phyloP scores from a whole-genome alignment of 345 rosid species.

The Brassica nigra region DNA sequence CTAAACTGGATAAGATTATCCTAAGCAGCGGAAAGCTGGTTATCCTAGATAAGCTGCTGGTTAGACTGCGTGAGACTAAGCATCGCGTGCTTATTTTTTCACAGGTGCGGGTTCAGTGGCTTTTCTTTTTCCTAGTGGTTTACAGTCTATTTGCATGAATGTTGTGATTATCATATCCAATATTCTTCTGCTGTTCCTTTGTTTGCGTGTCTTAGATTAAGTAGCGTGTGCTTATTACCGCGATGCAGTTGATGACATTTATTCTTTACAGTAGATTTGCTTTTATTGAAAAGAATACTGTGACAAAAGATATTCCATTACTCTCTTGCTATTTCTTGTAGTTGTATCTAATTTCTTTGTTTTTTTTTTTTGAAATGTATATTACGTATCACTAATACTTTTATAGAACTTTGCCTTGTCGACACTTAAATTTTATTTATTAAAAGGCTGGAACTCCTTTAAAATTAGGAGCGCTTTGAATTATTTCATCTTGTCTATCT shows the following conservation, averaged over 20 bases:
- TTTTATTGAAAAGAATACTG: neutral
- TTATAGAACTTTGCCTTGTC: conserved; percentile 17
- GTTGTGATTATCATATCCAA: conserved; percentile 5
- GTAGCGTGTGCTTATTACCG: conserved; percentile 69
- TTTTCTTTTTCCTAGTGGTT: conserved; percentile 12
- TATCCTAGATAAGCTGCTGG: conserved; percentile 94
- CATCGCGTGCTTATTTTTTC: conserved; percentile 98
- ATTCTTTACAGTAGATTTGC: neutral
- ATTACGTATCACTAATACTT: neutral
- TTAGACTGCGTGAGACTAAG: conserved; percentile 91
- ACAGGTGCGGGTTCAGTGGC: conserved; percentile 59
- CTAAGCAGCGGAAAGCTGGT: conserved; percentile 98
- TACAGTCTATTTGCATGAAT: conserved; percentile 1
- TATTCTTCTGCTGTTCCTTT: conserved; percentile 14
- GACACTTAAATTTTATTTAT: neutral
- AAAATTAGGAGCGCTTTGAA: neutral
- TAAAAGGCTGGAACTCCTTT: neutral
- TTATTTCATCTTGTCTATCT: neutral
- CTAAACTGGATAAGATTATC: conserved; percentile 90
- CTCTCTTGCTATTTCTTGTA: neutral
- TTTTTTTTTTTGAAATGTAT: conserved; percentile 3
- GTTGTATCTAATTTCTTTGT: neutral
- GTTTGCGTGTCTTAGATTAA: conserved; percentile 61
- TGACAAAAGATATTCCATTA: conserved; percentile 2
- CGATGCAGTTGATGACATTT: conserved; percentile 47